phyloP scores from a whole-genome alignment of 2,329 filamentous ascomycete genomes.

The Aureobasidium sp. region DNA sequence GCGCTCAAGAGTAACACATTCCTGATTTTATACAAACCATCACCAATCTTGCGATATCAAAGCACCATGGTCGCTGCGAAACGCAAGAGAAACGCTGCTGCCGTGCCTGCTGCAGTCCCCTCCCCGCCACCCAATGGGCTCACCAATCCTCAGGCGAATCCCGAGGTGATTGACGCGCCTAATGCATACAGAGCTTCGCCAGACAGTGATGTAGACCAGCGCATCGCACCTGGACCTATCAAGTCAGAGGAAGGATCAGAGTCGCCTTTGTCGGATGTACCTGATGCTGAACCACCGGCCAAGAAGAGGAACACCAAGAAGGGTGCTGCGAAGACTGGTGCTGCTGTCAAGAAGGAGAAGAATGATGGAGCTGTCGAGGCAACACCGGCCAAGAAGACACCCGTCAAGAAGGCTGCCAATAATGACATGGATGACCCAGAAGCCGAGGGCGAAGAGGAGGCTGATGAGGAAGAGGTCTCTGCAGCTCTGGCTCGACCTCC shows the following conservation, averaged over 20 bases:
- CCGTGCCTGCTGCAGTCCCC: neutral
- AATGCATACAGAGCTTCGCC: conserved; percentile 38
- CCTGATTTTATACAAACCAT: neutral
- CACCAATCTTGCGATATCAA: neutral
- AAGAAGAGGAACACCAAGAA: conserved; percentile 22
- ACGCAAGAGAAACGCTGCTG: conserved; percentile 1
- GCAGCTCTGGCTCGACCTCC: conserved; percentile 58
- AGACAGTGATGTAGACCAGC: conserved; percentile 31
- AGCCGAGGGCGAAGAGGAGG: conserved; percentile 45
- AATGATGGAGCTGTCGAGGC: conserved; percentile 19
- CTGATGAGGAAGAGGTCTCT: conserved; percentile 51
- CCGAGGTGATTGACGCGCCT: conserved; percentile 37
- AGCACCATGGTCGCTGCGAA: neutral
- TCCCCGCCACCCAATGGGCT: conserved; percentile 4
- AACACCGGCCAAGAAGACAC: conserved; percentile 17
- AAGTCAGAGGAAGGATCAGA: conserved; percentile 24
- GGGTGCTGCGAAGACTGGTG: conserved; percentile 16
- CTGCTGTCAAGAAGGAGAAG: conserved; percentile 17
- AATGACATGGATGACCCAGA: conserved; percentile 42
- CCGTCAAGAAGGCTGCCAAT: conserved; percentile 23
- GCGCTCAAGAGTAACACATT: neutral
- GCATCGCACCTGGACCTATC: conserved; percentile 24
- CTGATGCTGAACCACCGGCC: conserved; percentile 25
- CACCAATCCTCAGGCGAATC: conserved; percentile 31
- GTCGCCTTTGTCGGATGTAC: conserved; percentile 31